Conservation (phyloP, 768 basidiomycete species). For the Suillus weaverae region DNA sequence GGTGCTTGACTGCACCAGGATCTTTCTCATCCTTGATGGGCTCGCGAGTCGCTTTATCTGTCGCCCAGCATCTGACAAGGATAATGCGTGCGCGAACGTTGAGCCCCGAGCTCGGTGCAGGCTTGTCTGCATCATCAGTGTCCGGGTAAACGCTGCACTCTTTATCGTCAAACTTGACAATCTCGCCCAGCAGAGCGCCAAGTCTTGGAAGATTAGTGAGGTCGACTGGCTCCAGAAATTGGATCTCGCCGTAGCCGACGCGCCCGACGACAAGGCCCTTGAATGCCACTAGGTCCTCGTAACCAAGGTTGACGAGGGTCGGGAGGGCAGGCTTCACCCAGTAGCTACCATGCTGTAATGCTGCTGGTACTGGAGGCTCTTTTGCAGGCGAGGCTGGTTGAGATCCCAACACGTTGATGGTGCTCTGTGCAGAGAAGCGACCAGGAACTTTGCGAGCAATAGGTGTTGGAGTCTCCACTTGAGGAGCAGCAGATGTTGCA, state of each 20-base stretch:
- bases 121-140: constrained; percentile 81
- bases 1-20: constrained; percentile 64
- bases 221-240: constrained; percentile 79
- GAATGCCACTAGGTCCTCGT: constrained; percentile 73
- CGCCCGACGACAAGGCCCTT: constrained; percentile 83
- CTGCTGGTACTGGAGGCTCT: constrained; percentile 32
- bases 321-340: constrained; percentile 81
- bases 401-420: constrained; percentile 25
- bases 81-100: constrained; percentile 84
- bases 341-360: constrained; percentile 85
- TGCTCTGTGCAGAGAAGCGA: constrained; percentile 41
- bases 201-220: constrained; percentile 82
- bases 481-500: constrained; percentile 17
- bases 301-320: constrained; percentile 67
- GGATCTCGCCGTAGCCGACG: constrained; percentile 87
- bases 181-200: constrained; percentile 79
- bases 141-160: constrained; percentile 95
- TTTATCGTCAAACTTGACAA: constrained; percentile 87
- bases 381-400: constrained; percentile 28
- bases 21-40: constrained; percentile 82
- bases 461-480: constrained; percentile 37
- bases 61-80: constrained; percentile 81
- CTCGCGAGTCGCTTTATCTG: constrained; percentile 88
- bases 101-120: constrained; percentile 78
- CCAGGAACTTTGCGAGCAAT: constrained; percentile 40